Evolutionary conservation across 2,329 filamentous ascomycete genomes (phyloP), one percentile per base, ranked within the genome.

Genomic region (Cadophora sp.): DNA sequence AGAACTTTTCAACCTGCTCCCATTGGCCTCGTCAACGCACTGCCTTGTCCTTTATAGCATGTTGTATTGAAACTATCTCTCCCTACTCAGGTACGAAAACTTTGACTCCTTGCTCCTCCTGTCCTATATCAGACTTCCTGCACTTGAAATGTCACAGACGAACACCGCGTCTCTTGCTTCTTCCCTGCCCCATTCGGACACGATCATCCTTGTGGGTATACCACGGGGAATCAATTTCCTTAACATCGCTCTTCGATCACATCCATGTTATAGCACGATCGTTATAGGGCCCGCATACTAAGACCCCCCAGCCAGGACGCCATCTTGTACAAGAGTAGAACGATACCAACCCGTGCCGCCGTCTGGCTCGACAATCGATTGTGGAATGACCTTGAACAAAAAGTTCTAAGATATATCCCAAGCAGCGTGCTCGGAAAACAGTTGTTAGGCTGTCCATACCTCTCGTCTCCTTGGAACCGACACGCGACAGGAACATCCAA

Each of bases 401-500:
- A 40, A 59, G n/a, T 56, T 58, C 40, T 37, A 40, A 64, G 19
- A 43, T n/a, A 64, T 37, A 61, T 64, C 48, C 27, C 51, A 37
- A 67, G 61, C 61, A 53, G 31, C 29, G 31, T 40, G 37, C 46
- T 60, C 51, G 65, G 19, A 29, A 67, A 51, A 65, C 29, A 60
- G 53, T 40, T 43, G 53, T 59, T 48, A 16, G 59, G 60, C 40
- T 60, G 64, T 46, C 66, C 59, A 67, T 67, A 66, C 65, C 65
- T 68, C 63, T 56, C 48, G 43, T 40, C 11, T 66, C 59, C 40
- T 43, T 66, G 66, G 64, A 66, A 64, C 68, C 64, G 66, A 58
- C 70, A 69, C 68, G 59, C 67, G 62, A 71, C 60, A 61, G 50
- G 26, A 63, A 66, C 55, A 69, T 58, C 60, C 62, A 64, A 34